These are phyloP conservation scores for Euphorbia lathyris DNA, from an alignment of 345 rosid genomes.

Conservation along the genomic window DNA sequence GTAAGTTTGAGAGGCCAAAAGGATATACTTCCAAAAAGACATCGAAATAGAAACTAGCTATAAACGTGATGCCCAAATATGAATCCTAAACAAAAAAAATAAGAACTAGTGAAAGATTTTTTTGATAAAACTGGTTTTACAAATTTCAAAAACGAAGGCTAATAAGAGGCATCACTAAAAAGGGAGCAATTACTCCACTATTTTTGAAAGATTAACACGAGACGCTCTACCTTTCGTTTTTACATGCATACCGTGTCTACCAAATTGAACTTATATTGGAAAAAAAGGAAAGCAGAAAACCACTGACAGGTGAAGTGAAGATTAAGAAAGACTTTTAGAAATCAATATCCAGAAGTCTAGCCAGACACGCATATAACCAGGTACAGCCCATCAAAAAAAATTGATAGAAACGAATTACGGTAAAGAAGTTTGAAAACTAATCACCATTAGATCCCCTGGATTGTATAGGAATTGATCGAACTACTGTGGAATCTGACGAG, in stretches of 20 bases:
- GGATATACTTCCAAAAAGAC: neutral
- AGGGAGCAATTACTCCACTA: neutral
- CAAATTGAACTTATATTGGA: neutral
- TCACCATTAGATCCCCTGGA: conserved; percentile 41
- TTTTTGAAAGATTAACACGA: neutral
- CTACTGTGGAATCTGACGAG: conserved; percentile 22
- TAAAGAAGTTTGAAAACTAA: conserved; percentile 1
- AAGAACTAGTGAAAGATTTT: neutral
- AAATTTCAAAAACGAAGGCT: neutral
- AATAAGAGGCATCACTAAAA: neutral
- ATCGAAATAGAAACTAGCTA: neutral
- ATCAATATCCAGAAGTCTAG: too few relatives aligned
- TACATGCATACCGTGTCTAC: neutral
- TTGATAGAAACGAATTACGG: neutral
- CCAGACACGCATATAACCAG: neutral
- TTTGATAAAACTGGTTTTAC: neutral
- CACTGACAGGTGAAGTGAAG: neutral
- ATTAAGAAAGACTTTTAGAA: neutral
- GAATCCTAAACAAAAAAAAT: neutral
- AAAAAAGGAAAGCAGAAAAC: neutral
- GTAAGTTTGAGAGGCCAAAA: neutral
- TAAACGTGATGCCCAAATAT: neutral
- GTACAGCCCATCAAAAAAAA: conserved; percentile 5
- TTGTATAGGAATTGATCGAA: conserved; percentile 28
- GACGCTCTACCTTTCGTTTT: neutral